phyloP scores from a whole-genome alignment of 2,329 filamentous ascomycete genomes.

The Cladosporium sp. region DNA sequence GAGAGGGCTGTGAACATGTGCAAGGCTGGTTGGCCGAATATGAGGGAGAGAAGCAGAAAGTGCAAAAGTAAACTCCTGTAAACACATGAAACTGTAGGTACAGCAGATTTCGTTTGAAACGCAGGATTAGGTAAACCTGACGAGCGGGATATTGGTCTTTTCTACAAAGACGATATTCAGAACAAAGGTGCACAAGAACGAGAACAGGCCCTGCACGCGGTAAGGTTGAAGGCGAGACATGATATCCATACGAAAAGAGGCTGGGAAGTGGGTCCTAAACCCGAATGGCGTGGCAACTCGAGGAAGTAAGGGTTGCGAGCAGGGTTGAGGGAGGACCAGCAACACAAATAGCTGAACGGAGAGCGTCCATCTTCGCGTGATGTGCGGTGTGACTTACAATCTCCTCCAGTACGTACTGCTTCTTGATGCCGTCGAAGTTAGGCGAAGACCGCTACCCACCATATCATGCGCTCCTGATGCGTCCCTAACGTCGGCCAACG shows the following conservation, averaged over 20 bases:
- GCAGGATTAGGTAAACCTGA: background rate
- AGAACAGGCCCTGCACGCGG: background rate
- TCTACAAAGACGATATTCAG: background rate
- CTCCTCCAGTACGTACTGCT: background rate
- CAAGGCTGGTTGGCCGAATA: conserved; percentile 59
- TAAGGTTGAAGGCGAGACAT: background rate
- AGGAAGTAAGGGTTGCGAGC: background rate
- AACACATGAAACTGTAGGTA: background rate
- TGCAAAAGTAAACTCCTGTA: conserved; percentile 7
- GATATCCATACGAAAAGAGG: background rate
- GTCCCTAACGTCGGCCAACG: background rate
- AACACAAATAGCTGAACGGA: background rate
- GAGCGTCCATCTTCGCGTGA: background rate
- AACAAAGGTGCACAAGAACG: background rate
- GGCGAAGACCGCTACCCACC: background rate
- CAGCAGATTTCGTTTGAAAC: background rate
- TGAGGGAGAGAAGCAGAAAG: conserved; percentile 23
- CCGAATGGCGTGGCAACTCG: background rate
- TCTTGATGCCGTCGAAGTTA: background rate
- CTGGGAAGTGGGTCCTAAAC: background rate
- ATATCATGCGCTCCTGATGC: too few species aligned
- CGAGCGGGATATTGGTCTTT: background rate
- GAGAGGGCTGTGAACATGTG: conserved; percentile 75
- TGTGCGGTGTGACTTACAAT: background rate
- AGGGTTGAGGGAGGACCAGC: background rate